These are phyloP conservation scores for Waltergamsia citrina DNA, from an alignment of 2,329 filamentous ascomycete species.

Conservation along the genomic window DNA sequence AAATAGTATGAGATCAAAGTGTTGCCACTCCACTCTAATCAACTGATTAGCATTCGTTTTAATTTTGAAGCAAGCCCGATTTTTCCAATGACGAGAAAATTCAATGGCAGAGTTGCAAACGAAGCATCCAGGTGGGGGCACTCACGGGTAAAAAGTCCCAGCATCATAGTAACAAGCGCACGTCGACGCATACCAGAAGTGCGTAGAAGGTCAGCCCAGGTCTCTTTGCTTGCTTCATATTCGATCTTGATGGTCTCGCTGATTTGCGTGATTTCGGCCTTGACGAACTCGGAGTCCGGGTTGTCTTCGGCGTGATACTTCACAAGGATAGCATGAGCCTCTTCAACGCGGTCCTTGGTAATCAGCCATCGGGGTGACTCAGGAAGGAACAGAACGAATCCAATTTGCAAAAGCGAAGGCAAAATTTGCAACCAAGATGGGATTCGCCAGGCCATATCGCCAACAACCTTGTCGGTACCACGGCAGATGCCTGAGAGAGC, in stretches of 20 bases:
- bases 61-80: too few species aligned
- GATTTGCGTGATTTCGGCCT: constrained; percentile 40
- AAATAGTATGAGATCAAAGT: constrained; percentile 40
- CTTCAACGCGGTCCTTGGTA: constrained; percentile 20
- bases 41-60: too few species aligned
- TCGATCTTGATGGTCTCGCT: constrained; percentile 36
- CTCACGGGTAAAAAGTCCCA: constrained; percentile 45
- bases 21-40: constrained; percentile 45
- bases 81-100: too few species aligned
- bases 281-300: constrained; percentile 28
- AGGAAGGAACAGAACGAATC: constrained; percentile 29
- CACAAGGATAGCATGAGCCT: constrained; percentile 34
- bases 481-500: too few species aligned
- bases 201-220: constrained; percentile 42
- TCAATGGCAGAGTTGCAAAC: too few species aligned
- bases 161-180: constrained; percentile 34
- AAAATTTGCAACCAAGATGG: constrained; percentile 35
- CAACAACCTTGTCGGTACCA: constrained; percentile 29
- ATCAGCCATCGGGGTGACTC: constrained; percentile 34
- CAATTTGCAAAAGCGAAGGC: constrained; percentile 29
- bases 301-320: constrained; percentile 41
- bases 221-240: constrained; percentile 28
- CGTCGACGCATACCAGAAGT: constrained; percentile 41
- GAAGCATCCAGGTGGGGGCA: too few species aligned
- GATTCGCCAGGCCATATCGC: constrained; percentile 32